phyloP scores from a whole-genome alignment of 305 asterid species.

The Salvia sclarea region DNA sequence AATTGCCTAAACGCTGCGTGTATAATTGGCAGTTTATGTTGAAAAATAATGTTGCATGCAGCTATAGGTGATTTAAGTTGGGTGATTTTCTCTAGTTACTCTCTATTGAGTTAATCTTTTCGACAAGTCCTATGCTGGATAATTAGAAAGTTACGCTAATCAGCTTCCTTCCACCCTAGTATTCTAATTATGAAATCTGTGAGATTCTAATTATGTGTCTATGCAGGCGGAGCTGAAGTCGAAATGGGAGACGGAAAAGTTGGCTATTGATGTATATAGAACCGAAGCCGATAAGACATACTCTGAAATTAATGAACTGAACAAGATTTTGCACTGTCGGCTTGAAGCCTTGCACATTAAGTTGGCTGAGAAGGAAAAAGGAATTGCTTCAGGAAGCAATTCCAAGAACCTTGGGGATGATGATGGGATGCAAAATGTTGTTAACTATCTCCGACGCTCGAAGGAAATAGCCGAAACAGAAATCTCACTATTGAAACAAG shows the following conservation, averaged over 20 bases:
- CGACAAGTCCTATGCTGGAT: not conserved
- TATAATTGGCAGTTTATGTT: not conserved
- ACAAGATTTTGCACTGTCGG: slow-evolving; percentile 77
- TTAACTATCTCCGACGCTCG: slow-evolving; percentile 83
- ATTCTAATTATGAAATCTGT: slow-evolving; percentile 1
- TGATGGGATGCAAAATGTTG: slow-evolving; percentile 75
- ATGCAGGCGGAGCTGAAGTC: slow-evolving; percentile 68
- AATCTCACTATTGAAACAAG: slow-evolving; percentile 83
- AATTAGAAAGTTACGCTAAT: not conserved
- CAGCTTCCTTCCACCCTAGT: not conserved
- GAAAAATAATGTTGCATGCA: not conserved
- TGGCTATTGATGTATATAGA: slow-evolving; percentile 67
- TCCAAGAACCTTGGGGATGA: slow-evolving; percentile 52
- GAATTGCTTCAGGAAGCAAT: slow-evolving; percentile 56
- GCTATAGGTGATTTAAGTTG: not conserved
- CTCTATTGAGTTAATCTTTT: not conserved
- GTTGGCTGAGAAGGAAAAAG: slow-evolving; percentile 79
- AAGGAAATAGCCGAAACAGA: slow-evolving; percentile 97
- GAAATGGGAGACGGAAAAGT: slow-evolving; percentile 76
- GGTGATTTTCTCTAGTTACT: not conserved
- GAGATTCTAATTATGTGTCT: slow-evolving; percentile 13
- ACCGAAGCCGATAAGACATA: slow-evolving; percentile 76
- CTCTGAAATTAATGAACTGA: slow-evolving; percentile 76
- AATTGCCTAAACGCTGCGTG: too few species aligned
- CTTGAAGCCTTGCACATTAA: slow-evolving; percentile 89